Conservation (phyloP, 805 yeast species). For the Clavispora phyllophila region DNA sequence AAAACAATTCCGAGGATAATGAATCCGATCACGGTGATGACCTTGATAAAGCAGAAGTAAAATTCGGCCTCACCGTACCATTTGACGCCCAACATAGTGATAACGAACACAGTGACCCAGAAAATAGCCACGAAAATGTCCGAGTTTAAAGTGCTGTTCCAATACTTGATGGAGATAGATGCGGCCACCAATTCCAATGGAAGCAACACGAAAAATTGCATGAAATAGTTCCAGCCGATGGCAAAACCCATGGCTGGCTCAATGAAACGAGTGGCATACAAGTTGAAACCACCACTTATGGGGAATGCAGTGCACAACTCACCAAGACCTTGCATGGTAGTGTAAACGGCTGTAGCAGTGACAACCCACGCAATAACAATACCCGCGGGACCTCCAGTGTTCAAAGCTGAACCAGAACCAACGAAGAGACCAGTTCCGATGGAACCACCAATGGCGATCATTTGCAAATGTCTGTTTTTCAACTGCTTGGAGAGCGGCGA, state of each 20-base stretch:
- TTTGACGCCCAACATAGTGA: slow-evolving; percentile 14
- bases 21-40: slow-evolving; percentile 56
- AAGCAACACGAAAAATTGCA: slow-evolving; percentile 49
- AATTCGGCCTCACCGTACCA: slow-evolving; percentile 55
- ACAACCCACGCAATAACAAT: slow-evolving; percentile 35
- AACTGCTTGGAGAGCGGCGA: slow-evolving; percentile 14
- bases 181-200: slow-evolving; percentile 68
- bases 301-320: slow-evolving; percentile 51
- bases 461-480: slow-evolving; percentile 63
- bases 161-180: slow-evolving; percentile 49
- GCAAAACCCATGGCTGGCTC: slow-evolving; percentile 70
- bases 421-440: slow-evolving; percentile 83
- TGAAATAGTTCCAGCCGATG: slow-evolving; percentile 65
- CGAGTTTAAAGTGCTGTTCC: slow-evolving; percentile 47
- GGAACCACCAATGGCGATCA: slow-evolving; percentile 81
- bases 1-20: slow-evolving; percentile 51
- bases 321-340: slow-evolving; percentile 41
- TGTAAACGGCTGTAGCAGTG: slow-evolving; percentile 28
- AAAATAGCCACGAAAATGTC: slow-evolving; percentile 58
- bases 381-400: slow-evolving; percentile 69
- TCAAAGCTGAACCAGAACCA: slow-evolving; percentile 60
- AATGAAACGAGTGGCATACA: slow-evolving; percentile 59
- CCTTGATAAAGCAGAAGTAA: slow-evolving; percentile 60
- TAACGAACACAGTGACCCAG: slow-evolving; percentile 41
- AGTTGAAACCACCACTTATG: slow-evolving; percentile 43